phyloP scores from a whole-genome alignment of 1,284 basidiomycete genomes.

The Trichosporon faecale region DNA sequence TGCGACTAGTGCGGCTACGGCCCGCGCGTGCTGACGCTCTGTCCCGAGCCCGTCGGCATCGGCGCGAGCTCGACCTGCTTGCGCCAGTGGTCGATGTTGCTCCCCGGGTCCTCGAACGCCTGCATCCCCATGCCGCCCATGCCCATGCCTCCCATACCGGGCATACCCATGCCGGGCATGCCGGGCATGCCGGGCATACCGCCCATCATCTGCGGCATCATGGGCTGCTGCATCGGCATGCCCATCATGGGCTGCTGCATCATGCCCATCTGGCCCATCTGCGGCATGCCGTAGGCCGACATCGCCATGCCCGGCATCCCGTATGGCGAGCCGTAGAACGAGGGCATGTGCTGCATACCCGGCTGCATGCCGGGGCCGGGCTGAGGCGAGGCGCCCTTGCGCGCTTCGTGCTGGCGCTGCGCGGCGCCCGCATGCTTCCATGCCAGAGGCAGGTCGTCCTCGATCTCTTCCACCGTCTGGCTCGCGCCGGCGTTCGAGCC shows the following conservation, averaged over 20 bases:
- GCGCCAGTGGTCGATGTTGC: conserved; percentile 29
- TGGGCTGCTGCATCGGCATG: conserved; percentile 13
- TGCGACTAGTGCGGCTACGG: too few relatives aligned
- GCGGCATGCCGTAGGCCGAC: conserved; percentile 6
- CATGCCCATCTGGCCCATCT: conserved; percentile 10
- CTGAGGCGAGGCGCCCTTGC: not conserved
- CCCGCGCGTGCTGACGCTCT: conserved; percentile 13
- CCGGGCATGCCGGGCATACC: conserved; percentile 16
- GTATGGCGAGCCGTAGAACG: conserved; percentile 19
- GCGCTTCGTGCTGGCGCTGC: conserved; percentile 8
- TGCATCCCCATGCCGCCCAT: conserved; percentile 13
- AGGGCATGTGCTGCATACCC: conserved; percentile 9
- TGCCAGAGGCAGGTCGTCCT: conserved; percentile 45
- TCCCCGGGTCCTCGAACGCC: conserved; percentile 21
- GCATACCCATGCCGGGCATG: conserved; percentile 14
- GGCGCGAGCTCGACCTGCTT: conserved; percentile 18
- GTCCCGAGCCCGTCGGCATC: conserved; percentile 16
- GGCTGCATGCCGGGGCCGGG: not conserved
- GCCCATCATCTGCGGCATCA: conserved; percentile 17
- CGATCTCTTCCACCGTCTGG: conserved; percentile 29
- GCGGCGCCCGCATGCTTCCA: conserved; percentile 41
- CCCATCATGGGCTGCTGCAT: conserved; percentile 12
- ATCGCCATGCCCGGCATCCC: conserved; percentile 8
- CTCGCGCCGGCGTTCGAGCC: not conserved
- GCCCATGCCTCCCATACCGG: conserved; percentile 14